Percentiles rank a stretch among this genome's conserved stretches.
Evolutionary conservation across 805 yeast genomes (phyloP).

Genomic region (Yarrowia porcina): DNA sequence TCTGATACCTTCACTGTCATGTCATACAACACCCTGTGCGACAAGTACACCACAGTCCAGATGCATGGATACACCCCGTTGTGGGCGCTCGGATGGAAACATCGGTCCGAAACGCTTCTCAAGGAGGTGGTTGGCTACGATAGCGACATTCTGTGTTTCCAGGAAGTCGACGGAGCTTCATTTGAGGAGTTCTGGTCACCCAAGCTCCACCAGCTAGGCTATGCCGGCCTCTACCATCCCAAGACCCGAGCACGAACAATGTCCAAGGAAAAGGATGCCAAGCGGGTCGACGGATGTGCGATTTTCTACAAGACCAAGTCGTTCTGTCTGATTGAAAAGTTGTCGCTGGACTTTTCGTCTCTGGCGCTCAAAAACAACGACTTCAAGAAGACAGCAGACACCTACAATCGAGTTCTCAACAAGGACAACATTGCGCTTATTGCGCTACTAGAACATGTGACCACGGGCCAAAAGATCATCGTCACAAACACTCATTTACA

Average conservation of each 20-base stretch:
- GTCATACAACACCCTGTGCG: constrained; percentile 90
- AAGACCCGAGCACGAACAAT: constrained; percentile 92
- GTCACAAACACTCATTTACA: constrained; percentile 91
- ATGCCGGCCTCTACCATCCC: constrained; percentile 75
- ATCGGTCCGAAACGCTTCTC: constrained; percentile 71
- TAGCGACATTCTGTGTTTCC: constrained; percentile 83
- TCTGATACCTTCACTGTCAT: constrained; percentile 58
- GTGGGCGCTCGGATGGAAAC: constrained; percentile 96
- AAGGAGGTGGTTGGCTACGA: constrained; percentile 64
- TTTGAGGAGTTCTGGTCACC: constrained; percentile 87
- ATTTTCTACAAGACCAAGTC: constrained; percentile 70
- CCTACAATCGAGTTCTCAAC: constrained; percentile 92
- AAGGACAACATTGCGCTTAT: constrained; percentile 90
- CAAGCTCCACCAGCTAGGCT: constrained; percentile 65
- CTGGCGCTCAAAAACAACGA: constrained; percentile 52
- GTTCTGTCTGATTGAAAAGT: constrained; percentile 68
- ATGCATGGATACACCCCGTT: constrained; percentile 93
- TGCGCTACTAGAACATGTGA: constrained; percentile 66
- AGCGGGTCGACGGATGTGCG: constrained; percentile 98
- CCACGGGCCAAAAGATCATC: constrained; percentile 67
- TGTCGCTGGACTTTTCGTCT: constrained; percentile 72
- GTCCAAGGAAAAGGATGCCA: constrained; percentile 63
- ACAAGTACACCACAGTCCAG: constrained; percentile 88
- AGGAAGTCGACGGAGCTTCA: constrained; percentile 88
- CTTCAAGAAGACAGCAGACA: constrained; percentile 89